These are phyloP conservation scores for Pseudocercospora ulei DNA, from an alignment of 2,329 filamentous ascomycete species.

Conservation along the genomic window DNA sequence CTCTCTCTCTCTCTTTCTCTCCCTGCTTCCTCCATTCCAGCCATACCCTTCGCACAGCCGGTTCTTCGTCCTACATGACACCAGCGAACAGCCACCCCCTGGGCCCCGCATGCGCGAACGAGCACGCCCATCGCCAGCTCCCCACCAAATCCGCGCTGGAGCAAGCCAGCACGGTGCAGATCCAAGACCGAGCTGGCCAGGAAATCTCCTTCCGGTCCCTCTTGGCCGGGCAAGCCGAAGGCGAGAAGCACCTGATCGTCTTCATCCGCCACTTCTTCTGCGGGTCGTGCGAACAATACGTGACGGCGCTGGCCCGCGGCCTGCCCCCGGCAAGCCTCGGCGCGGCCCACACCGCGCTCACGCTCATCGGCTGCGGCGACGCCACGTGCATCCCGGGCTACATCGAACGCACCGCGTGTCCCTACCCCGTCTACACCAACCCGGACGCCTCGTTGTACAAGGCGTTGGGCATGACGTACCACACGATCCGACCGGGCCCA, in stretches of 20 bases:
- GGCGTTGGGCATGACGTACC: conserved; percentile 29
- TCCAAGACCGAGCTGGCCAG: conserved; percentile 28
- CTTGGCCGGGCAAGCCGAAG: conserved; percentile 20
- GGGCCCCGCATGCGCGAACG: conserved; percentile 14
- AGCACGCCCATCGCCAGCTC: conserved; percentile 15
- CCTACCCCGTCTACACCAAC: conserved; percentile 33
- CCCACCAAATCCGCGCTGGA: conserved; percentile 18
- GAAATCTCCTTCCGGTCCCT: conserved; percentile 27
- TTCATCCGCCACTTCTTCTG: conserved; percentile 39
- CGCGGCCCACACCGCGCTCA: conserved; percentile 25
- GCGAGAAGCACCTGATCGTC: conserved; percentile 30
- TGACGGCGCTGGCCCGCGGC: conserved; percentile 26
- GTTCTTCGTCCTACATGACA: too few relatives aligned
- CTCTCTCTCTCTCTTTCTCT: too few relatives aligned
- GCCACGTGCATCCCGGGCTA: conserved; percentile 30
- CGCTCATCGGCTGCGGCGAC: conserved; percentile 34
- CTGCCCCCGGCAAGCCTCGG: conserved; percentile 24
- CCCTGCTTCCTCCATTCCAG: too few relatives aligned
- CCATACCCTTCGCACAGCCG: too few relatives aligned
- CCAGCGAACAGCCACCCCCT: conserved; percentile 14
- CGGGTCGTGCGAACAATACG: conserved; percentile 34
- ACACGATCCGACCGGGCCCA: conserved; percentile 18
- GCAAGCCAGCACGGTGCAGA: conserved; percentile 22
- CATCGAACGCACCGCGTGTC: conserved; percentile 26
- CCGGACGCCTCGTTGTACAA: conserved; percentile 29